These are phyloP conservation scores for Kwoniella heveanensis DNA, from an alignment of 768 basidiomycete genomes.

Conservation along the genomic window DNA sequence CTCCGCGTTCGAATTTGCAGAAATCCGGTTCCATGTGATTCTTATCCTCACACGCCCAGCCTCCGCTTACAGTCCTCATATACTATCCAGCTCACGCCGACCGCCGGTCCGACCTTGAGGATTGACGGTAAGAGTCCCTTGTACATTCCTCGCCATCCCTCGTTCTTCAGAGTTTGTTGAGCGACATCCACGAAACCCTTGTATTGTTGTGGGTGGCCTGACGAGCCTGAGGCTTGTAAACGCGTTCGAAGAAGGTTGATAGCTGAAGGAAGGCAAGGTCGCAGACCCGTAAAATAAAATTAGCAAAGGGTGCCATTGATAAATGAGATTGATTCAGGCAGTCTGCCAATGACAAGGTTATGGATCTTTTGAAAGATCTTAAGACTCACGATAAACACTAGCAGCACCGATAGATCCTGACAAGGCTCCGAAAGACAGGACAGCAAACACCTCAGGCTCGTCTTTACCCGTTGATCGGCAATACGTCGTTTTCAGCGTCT, in stretches of 20 bases:
- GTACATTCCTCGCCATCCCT: constrained; percentile 94
- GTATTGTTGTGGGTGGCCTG: constrained; percentile 90
- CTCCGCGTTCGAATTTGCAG: too few species aligned
- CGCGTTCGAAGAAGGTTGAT: constrained; percentile 80
- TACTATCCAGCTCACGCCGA: constrained; percentile 91
- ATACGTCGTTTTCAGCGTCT: constrained; percentile 90
- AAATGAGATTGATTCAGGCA: too few species aligned
- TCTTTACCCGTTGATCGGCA: constrained; percentile 80
- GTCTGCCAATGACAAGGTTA: too few species aligned
- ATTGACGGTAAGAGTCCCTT: constrained; percentile 84
- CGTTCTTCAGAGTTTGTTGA: constrained; percentile 73
- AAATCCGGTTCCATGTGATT: too few species aligned
- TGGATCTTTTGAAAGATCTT: too few species aligned
- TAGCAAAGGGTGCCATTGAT: too few species aligned
- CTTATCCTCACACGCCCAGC: constrained; percentile 33
- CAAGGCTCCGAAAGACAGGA: constrained; percentile 86
- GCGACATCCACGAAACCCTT: constrained; percentile 84
- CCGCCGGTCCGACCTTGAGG: constrained; percentile 94
- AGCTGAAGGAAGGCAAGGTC: constrained; percentile 24
- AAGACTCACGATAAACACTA: constrained; percentile 72
- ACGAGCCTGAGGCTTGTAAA: constrained; percentile 91
- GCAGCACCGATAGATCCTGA: constrained; percentile 88
- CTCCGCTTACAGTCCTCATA: constrained; percentile 49
- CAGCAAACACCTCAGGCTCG: constrained; percentile 83
- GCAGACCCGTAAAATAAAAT: neutral